These are phyloP conservation scores for Colletotrichum horii DNA, from an alignment of 2,329 filamentous ascomycete genomes.

Conservation along the genomic window DNA sequence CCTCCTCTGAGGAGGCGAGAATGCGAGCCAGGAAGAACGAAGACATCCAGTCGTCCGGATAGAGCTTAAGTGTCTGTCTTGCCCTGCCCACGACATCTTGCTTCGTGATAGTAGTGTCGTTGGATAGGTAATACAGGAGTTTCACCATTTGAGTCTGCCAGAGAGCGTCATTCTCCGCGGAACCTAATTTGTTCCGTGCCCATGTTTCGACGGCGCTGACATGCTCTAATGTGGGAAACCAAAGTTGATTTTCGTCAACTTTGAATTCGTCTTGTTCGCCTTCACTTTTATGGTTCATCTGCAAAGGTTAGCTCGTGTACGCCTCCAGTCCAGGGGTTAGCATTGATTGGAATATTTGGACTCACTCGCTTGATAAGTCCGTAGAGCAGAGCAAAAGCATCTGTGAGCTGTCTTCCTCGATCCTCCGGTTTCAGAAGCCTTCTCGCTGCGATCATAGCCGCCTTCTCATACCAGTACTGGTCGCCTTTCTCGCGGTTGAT, in stretches of 20 bases:
- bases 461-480: not conserved
- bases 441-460: not conserved
- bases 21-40: not conserved
- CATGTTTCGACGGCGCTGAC: not conserved
- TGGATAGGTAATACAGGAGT: not conserved
- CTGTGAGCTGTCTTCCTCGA: not conserved
- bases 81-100: not conserved
- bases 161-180: rapidly evolving
- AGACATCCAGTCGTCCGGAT: not conserved
- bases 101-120: not conserved
- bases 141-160: not conserved
- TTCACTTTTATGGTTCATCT: not conserved
- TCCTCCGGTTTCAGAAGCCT: not conserved
- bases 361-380: not conserved
- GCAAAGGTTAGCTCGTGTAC: not conserved
- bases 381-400: not conserved
- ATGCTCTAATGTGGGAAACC: not conserved
- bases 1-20: not conserved
- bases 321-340: not conserved
- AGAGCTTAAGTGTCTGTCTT: not conserved
- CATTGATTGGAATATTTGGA: rapidly evolving
- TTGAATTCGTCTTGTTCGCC: not conserved
- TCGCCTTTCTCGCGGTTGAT: not conserved
- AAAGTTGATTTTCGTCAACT: not conserved
- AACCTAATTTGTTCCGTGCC: not conserved